Conservation (phyloP, 129 eudicot genomes). For the Flaveria bidentis region DNA sequence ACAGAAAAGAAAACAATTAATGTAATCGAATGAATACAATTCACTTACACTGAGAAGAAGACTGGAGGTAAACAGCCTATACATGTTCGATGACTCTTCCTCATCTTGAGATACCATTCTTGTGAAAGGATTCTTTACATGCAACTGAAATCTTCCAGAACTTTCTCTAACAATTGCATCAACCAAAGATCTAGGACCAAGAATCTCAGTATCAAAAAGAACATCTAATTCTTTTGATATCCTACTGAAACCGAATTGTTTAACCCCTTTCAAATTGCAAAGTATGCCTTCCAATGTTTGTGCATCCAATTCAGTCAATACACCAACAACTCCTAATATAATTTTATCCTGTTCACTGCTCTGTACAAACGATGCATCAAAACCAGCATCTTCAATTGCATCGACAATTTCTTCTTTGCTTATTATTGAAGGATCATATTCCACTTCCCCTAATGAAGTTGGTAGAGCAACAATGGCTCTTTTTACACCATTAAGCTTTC, state of each 20-base stretch:
- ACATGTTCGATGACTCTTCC: slow-evolving; percentile 86
- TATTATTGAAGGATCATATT: slow-evolving; percentile 70
- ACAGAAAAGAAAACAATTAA: slow-evolving; percentile 1
- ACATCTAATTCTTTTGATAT: slow-evolving; percentile 63
- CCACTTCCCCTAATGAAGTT: slow-evolving; percentile 95
- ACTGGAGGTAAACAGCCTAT: slow-evolving; percentile 77
- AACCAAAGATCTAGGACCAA: slow-evolving; percentile 73
- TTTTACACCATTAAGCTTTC: slow-evolving; percentile 80
- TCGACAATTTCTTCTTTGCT: slow-evolving; percentile 75
- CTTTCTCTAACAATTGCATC: slow-evolving; percentile 74
- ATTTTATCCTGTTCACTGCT: slow-evolving; percentile 88
- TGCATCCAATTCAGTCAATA: slow-evolving; percentile 60
- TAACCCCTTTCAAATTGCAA: slow-evolving; percentile 74
- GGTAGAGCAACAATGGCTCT: slow-evolving; percentile 81
- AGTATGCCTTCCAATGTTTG: slow-evolving; percentile 71
- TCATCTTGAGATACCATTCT: slow-evolving; percentile 89
- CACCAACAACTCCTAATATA: slow-evolving; percentile 62
- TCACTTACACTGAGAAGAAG: slow-evolving; percentile 83
- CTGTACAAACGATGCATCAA: slow-evolving; percentile 94
- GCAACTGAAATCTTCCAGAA: slow-evolving; percentile 65
- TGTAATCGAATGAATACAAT: not conserved
- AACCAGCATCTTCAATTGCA: slow-evolving; percentile 99
- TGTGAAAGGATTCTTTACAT: slow-evolving; percentile 75
- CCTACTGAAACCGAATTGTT: slow-evolving; percentile 58
- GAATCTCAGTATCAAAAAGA: slow-evolving; percentile 79